Base-by-base conservation (phyloP, 176 grass and related monocot species). In the Avena atlantica region DNA sequence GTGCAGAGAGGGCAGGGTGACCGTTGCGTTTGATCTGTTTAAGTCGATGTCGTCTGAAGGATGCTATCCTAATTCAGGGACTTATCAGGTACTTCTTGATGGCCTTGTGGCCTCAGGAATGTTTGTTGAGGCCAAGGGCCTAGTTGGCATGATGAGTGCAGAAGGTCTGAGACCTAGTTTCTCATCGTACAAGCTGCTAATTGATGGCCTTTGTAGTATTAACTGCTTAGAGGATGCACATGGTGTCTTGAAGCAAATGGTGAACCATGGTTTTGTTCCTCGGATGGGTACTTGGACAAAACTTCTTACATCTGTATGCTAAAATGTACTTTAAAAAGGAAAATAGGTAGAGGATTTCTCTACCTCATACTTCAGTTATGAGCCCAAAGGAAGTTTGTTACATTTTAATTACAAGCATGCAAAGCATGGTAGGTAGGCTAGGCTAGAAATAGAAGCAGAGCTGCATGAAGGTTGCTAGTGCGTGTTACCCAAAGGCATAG, bases 41-140 rank as follows among this genome's bases (percentile, higher is more conserved):
- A 96, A 87, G 70, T 53, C 87, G 64, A 96, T 98, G 93, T 80
- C 76, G 0, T 84, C 84, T 73, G 68, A 92, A 19, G 81, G 88
- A 9, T 96, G 89, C 36, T 80, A 83, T 81, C 92, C 93, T 23
- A 98, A 94, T 91, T 91, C 96, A 82, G 93, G 96, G 51, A 96
- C 92, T n/a, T 87, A 93, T 78, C 90, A 98, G 83, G 93, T 86
- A 17, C 93, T 98, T 60, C 82, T 96, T 68, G 86, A 91, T 86
- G 96, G 93, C 49, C 90, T 98, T 36, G 73, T 94, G 81, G 76
- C 70, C 64, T 78, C 87, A 78, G 83, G 85, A 76, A 88, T 86
- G 31, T 91, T 92, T 40, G 24, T 70, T 15, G 87, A 93, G 87
- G 96, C 92, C 16, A 92, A 88, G 66, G 60, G 82, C 48, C 88